Base-by-base conservation (phyloP, 2,329 filamentous ascomycete species). In the Exophiala xenobiotica region DNA sequence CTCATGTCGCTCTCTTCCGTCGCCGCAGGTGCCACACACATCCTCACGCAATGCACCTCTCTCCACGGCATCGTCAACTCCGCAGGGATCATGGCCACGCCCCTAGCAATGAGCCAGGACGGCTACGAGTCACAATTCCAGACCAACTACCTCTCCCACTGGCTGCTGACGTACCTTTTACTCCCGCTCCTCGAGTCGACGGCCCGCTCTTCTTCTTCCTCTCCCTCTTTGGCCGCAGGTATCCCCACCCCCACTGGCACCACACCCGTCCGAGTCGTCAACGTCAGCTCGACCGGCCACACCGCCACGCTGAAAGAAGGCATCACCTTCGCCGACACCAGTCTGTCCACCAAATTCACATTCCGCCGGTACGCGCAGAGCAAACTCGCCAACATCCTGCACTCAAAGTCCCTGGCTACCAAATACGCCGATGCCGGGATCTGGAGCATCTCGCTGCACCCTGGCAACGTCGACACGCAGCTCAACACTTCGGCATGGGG, bases 331-430 rank as follows among this genome's bases (percentile, higher is more conserved):
- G 59, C 63, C 1, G 60, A 56, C 26, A 63, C 59, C 14, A 73
- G 70, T 59, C 57, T 60, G 7, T 66, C 67, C 3, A 20, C 40
- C 23, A 14, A 41, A 8, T 67, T 67, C 20, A 54, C 63, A 6
- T 71, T 68, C 64, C 52, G 54, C 4, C 64, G 69, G 11, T 78
- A 78, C 60, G 74, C 69, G 3, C 72, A 76, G 49, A 64, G 65
- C 40, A 78, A 78, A 64, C 72, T 71, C 3, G 75, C 74, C 14
- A 74, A 74, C 46, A 70, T 78, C 40, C 60, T 78, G 9, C 43
- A 54, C 33, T 41, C 54, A 8, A 40, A 44, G 26, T 29, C 41
- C 16, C 24, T 54, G 46, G 37, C 47, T 27, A 14, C 44, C 4
- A 40, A 64, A 11, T 69, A 75, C 44, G 5, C 72, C 73, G 1